Percentiles rank a stretch among this genome's conserved stretches.
These are phyloP conservation scores for Aspergillus incahuasiensis DNA, from an alignment of 495 filamentous ascomycete species.

Conservation along the genomic window DNA sequence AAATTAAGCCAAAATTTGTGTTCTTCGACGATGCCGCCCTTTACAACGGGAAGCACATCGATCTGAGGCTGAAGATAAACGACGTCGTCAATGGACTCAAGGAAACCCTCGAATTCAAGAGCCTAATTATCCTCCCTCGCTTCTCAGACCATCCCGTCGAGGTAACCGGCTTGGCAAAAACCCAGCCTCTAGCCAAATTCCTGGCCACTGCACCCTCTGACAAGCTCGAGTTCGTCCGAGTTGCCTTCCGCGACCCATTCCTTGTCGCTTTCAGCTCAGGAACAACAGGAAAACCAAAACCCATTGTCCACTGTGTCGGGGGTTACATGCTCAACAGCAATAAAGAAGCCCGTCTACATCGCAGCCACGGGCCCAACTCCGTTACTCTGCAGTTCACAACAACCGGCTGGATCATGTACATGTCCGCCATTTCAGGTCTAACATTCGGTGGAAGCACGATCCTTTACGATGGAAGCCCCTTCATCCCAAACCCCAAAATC, in stretches of 20 bases:
- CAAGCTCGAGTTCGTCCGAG: slow-evolving; percentile 51
- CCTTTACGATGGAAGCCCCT: slow-evolving; percentile 75
- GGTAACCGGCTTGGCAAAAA: slow-evolving; percentile 48
- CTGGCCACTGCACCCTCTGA: slow-evolving; percentile 38
- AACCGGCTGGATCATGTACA: slow-evolving; percentile 86
- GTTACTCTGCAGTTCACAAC: slow-evolving; percentile 56
- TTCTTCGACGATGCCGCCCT: slow-evolving; percentile 76
- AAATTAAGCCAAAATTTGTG: slow-evolving; percentile 66
- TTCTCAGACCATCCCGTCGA: slow-evolving; percentile 54
- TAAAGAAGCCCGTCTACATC: slow-evolving; percentile 62
- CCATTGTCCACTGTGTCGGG: slow-evolving; percentile 67
- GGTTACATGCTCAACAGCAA: slow-evolving; percentile 51
- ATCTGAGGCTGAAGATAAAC: slow-evolving; percentile 65
- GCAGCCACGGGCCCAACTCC: slow-evolving; percentile 41
- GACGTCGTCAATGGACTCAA: slow-evolving; percentile 60
- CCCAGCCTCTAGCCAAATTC: slow-evolving; percentile 51
- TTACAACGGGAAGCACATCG: slow-evolving; percentile 72
- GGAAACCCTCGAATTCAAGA: slow-evolving; percentile 54
- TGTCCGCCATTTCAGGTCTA: slow-evolving; percentile 50
- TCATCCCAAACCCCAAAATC: slow-evolving; percentile 57
- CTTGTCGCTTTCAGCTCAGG: slow-evolving; percentile 68
- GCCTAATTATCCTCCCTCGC: slow-evolving; percentile 61
- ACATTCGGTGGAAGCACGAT: slow-evolving; percentile 53
- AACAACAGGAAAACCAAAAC: slow-evolving; percentile 71
- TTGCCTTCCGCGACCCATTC: slow-evolving; percentile 65